A percentile compares a stretch with the other conserved stretches of the same genome.
Evolutionary conservation across 2,329 filamentous ascomycete genomes (phyloP).

Genomic region (Aspergillus pseudoviridinutans): DNA sequence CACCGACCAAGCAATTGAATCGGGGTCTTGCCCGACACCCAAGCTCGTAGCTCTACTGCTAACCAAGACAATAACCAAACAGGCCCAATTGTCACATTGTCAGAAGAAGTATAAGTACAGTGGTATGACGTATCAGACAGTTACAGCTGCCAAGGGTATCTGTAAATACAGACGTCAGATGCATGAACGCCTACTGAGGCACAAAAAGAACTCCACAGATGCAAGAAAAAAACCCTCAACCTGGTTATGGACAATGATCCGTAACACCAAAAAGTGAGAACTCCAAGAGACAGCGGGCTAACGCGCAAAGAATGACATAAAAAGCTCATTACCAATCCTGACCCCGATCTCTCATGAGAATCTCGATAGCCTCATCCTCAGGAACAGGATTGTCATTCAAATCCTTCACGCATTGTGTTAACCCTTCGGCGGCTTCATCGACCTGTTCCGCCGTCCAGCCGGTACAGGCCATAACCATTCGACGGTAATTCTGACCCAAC

Average conservation of each 20-base stretch:
- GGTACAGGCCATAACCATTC: conserved; percentile 83
- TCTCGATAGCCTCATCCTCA: conserved; percentile 43
- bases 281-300: neutral
- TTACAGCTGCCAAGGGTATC: conserved; percentile 2
- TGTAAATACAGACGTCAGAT: conserved; percentile 4
- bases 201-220: neutral
- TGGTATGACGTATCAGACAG: neutral
- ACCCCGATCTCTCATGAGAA: conserved; percentile 42
- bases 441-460: conserved; percentile 73
- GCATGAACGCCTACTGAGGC: neutral
- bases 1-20: neutral
- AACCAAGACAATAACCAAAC: neutral
- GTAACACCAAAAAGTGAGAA: neutral
- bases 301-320: neutral
- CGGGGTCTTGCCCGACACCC: neutral
- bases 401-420: conserved; percentile 79
- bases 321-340: conserved; percentile 37
- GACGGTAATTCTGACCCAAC: conserved; percentile 80
- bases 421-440: conserved; percentile 71
- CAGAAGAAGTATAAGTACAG: neutral
- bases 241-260: neutral
- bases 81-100: neutral
- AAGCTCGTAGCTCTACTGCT: neutral
- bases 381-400: conserved; percentile 60
- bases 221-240: neutral